Evolutionary conservation across 1,139 yeast genomes (phyloP).

Genomic region (Blastobotrys capitulatus): DNA sequence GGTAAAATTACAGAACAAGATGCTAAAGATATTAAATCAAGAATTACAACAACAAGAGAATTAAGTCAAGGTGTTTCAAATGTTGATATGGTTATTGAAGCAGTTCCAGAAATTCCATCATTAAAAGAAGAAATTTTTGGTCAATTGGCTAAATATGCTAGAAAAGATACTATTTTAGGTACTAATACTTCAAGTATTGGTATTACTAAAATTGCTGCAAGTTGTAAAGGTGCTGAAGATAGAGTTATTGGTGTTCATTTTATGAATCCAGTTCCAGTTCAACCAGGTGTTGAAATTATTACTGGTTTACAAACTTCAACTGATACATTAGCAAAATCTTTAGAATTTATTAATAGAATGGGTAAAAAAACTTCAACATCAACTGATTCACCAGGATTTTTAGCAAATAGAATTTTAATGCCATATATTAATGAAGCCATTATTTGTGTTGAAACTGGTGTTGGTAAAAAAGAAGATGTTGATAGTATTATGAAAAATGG

Average conservation of each 20-base stretch:
- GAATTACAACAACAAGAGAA: conserved; percentile 27
- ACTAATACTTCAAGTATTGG: conserved; percentile 42
- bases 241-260: conserved; percentile 41
- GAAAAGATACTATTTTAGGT: conserved; percentile 34
- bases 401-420: conserved; percentile 40
- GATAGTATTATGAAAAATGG: conserved; percentile 43
- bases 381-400: conserved; percentile 39
- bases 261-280: conserved; percentile 45
- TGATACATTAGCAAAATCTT: conserved; percentile 32
- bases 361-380: conserved; percentile 38
- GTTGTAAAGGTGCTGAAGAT: conserved; percentile 38
- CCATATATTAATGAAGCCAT: conserved; percentile 44
- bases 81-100: conserved; percentile 40
- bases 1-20: conserved; percentile 32
- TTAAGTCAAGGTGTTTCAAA: conserved; percentile 26
- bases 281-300: conserved; percentile 42
- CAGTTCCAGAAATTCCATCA: conserved; percentile 39
- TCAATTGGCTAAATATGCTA: conserved; percentile 32
- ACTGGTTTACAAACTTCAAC: conserved; percentile 39
- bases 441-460: conserved; percentile 39
- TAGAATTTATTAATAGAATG: conserved; percentile 33
- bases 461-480: conserved; percentile 38
- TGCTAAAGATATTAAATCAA: conserved; percentile 30
- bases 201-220: conserved; percentile 41
- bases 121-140: conserved; percentile 36